Conservation (phyloP, 164 flowering plant species). For the Cinnamomum chago region DNA sequence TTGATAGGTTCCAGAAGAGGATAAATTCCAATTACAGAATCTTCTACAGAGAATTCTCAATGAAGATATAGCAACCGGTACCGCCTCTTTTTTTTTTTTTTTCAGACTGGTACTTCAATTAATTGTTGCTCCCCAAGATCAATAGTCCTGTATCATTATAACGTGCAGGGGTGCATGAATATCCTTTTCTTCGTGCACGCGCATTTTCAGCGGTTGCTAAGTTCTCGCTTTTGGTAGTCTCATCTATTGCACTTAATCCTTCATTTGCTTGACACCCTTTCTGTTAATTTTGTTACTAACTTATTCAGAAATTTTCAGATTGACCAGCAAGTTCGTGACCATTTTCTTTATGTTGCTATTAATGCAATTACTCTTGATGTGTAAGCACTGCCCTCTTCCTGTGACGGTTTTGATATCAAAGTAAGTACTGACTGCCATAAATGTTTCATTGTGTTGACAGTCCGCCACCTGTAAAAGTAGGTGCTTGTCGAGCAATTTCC, state of each 20-base stretch:
- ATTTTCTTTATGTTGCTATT: constrained; percentile 62
- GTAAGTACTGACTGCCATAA: constrained; percentile 2
- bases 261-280: constrained; percentile 1
- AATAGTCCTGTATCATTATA: constrained; percentile 12
- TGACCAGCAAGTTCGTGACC: constrained; percentile 49
- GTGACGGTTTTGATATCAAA: not conserved
- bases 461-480: constrained; percentile 86
- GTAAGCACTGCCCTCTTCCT: constrained; percentile 37
- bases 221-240: constrained; percentile 71
- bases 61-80: constrained; percentile 64
- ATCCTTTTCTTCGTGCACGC: constrained; percentile 88
- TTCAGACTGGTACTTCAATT: not conserved
- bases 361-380: constrained; percentile 62
- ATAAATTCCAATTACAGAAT: constrained; percentile 25
- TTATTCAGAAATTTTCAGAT: constrained; percentile 36
- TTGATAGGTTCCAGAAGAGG: constrained; percentile 46
- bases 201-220: constrained; percentile 64
- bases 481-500: constrained; percentile 84
- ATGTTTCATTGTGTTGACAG: constrained; percentile 34
- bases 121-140: constrained; percentile 5
- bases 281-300: not conserved
- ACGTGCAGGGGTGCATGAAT: constrained; percentile 65
- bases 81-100: not conserved
- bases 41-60: constrained; percentile 54
- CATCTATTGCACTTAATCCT: not conserved